These are phyloP conservation scores for Mycena sp. DNA, from an alignment of 1,284 basidiomycete species.

Conservation along the genomic window DNA sequence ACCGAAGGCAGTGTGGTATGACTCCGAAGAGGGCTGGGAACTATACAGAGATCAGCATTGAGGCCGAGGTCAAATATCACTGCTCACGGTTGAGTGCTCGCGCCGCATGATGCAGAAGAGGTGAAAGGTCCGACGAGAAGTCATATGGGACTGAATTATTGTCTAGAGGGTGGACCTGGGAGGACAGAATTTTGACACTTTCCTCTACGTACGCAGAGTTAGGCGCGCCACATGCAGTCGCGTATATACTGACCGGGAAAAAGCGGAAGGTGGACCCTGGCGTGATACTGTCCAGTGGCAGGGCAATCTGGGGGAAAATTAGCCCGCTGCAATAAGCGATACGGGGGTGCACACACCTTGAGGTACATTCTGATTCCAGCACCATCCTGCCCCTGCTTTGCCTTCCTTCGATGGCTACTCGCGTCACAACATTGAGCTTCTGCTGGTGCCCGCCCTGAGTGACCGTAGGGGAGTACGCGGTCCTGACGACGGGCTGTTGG, in stretches of 20 bases:
- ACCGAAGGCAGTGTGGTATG: conserved; percentile 66
- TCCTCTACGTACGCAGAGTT: conserved; percentile 66
- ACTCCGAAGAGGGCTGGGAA: conserved; percentile 66
- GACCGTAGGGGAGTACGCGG: conserved; percentile 24
- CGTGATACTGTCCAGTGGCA: conserved; percentile 69
- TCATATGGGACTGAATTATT: conserved; percentile 75
- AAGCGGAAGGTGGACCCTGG: conserved; percentile 74
- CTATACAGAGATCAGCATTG: conserved; percentile 10
- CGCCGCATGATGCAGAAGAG: conserved; percentile 72
- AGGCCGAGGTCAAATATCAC: neutral
- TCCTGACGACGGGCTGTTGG: conserved; percentile 22
- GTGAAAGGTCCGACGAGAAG: conserved; percentile 71
- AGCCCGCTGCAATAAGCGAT: conserved; percentile 11
- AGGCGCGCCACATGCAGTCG: neutral
- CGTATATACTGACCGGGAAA: conserved; percentile 66
- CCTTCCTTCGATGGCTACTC: conserved; percentile 77
- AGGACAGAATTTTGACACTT: conserved; percentile 75
- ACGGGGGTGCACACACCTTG: conserved; percentile 57
- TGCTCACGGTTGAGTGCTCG: conserved; percentile 60
- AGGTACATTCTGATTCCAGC: conserved; percentile 78
- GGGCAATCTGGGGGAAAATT: conserved; percentile 59
- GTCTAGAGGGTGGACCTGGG: conserved; percentile 80
- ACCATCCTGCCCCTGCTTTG: conserved; percentile 69
- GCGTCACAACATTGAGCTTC: conserved; percentile 60
- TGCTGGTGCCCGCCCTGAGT: conserved; percentile 13